Evolutionary conservation across 78 protist genomes (phyloP).

Genomic region (Dictyostelium purpureum): DNA sequence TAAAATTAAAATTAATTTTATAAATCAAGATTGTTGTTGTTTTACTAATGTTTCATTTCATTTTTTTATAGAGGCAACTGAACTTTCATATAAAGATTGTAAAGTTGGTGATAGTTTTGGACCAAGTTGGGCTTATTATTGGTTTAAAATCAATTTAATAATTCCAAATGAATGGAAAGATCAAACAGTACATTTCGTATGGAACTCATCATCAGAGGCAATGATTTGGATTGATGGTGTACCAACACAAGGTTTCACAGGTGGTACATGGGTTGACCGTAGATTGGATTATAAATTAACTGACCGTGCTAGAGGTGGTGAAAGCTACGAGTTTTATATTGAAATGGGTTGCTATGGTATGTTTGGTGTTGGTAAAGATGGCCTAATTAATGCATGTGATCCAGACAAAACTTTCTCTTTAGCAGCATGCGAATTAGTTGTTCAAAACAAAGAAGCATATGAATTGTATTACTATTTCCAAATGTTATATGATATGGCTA

Average conservation of each 20-base stretch:
- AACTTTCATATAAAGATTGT: constrained; percentile 19
- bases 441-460: constrained; percentile 43
- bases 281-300: constrained; percentile 61
- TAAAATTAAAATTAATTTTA: background rate
- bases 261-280: constrained; percentile 79
- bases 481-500: constrained; percentile 68
- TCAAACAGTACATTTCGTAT: constrained; percentile 59
- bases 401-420: constrained; percentile 51
- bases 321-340: constrained; percentile 1
- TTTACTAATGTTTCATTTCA: background rate
- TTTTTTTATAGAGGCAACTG: constrained; percentile 25
- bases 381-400: constrained; percentile 57
- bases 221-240: constrained; percentile 60
- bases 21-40: background rate
- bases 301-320: constrained; percentile 48
- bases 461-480: constrained; percentile 40
- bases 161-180: constrained; percentile 62
- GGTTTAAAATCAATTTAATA: constrained; percentile 59
- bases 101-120: constrained; percentile 63
- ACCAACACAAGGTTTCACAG: constrained; percentile 72
- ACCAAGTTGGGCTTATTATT: constrained; percentile 77
- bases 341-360: constrained; percentile 85
- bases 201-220: constrained; percentile 76
- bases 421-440: constrained; percentile 17
- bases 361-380: constrained; percentile 84